These are phyloP conservation scores for Apiotrichum sp. DNA, from an alignment of 1,284 basidiomycete species.

Conservation along the genomic window DNA sequence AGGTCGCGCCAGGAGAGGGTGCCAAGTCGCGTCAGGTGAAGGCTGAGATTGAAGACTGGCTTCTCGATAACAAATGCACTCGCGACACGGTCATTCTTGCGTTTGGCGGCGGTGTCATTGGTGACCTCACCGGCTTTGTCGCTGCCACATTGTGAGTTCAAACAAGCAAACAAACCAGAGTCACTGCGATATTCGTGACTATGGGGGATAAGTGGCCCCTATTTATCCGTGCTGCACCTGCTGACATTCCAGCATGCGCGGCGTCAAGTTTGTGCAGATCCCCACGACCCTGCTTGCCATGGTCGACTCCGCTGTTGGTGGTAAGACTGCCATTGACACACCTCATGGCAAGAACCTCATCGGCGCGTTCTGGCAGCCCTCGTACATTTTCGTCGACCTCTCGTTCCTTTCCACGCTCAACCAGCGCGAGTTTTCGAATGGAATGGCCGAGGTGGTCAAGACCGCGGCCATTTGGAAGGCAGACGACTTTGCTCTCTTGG, in stretches of 20 bases:
- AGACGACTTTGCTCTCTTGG: conserved; percentile 73
- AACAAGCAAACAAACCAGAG: not conserved
- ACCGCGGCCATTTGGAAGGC: conserved; percentile 96
- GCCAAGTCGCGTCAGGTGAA: conserved; percentile 89
- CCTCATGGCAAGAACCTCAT: conserved; percentile 96
- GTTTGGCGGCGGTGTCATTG: conserved; percentile 93
- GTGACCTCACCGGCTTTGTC: conserved; percentile 92
- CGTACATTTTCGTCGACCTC: conserved; percentile 95
- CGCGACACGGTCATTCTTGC: conserved; percentile 90
- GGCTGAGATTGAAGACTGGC: conserved; percentile 88
- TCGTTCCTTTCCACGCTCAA: conserved; percentile 93
- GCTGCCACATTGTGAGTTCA: conserved; percentile 87
- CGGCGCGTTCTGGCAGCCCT: conserved; percentile 97
- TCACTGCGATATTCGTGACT: too few species aligned
- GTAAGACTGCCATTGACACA: conserved; percentile 98
- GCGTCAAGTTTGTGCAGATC: conserved; percentile 88
- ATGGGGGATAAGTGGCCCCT: not conserved
- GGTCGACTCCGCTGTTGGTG: conserved; percentile 97
- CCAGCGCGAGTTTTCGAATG: conserved; percentile 88
- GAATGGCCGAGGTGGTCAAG: conserved; percentile 96
- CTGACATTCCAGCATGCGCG: conserved; percentile 61
- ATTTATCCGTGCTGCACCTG: not conserved
- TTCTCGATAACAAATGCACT: conserved; percentile 81
- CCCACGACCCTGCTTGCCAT: conserved; percentile 95
- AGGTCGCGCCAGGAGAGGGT: conserved; percentile 84